Percentiles rank a stretch among this genome's conserved stretches.
Evolutionary conservation across 345 rosid genomes (phyloP).

Genomic region (Lepidium didymum): DNA sequence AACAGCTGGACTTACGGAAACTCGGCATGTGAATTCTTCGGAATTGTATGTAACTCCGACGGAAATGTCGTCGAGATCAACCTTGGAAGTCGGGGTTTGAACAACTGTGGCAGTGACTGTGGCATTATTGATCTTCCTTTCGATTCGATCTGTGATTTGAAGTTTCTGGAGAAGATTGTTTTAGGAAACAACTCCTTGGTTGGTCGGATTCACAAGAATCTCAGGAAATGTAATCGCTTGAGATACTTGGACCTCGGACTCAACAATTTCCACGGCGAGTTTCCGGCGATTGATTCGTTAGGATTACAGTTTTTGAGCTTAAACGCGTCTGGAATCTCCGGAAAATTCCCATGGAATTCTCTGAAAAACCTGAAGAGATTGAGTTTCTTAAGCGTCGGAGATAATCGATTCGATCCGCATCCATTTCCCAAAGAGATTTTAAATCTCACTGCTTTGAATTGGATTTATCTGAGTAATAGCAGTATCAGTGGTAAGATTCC

Average conservation of each 20-base stretch:
- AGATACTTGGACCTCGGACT: conserved; percentile 48
- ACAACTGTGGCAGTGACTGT: conserved; percentile 17
- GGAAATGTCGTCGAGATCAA: conserved; percentile 50
- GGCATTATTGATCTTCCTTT: conserved; percentile 36
- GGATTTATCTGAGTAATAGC: conserved; percentile 67
- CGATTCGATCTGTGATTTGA: conserved; percentile 43
- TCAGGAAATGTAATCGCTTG: conserved; percentile 45
- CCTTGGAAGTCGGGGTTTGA: conserved; percentile 39
- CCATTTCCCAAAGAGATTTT: conserved; percentile 55
- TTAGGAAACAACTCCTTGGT: conserved; percentile 44
- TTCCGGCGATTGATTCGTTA: conserved; percentile 54
- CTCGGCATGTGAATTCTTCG: conserved; percentile 40
- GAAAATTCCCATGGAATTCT: conserved; percentile 67
- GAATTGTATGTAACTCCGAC: conserved; percentile 42
- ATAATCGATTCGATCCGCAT: conserved; percentile 43
- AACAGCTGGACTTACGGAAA: conserved; percentile 40
- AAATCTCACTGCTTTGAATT: conserved; percentile 43
- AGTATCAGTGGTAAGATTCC: conserved; percentile 74
- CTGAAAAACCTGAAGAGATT: conserved; percentile 43
- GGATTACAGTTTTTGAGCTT: conserved; percentile 35
- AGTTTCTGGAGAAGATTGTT: conserved; percentile 43
- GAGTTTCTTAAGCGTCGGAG: conserved; percentile 65
- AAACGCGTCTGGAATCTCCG: conserved; percentile 61
- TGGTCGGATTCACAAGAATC: conserved; percentile 31
- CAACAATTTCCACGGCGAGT: conserved; percentile 54